Conservation (phyloP, 768 basidiomycete species). For the Royoungia palumana region DNA sequence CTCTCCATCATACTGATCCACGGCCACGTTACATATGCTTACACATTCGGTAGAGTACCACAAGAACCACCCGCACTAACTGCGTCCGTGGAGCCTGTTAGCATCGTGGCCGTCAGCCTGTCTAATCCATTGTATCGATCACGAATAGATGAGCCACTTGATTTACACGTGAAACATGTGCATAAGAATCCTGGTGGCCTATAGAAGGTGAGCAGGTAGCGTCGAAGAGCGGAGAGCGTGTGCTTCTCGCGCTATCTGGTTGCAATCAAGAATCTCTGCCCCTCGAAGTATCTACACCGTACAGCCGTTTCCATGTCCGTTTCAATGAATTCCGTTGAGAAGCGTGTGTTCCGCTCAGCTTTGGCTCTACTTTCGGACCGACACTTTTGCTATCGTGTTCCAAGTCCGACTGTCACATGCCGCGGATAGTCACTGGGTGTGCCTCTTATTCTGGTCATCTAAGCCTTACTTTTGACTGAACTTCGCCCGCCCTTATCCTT, state of each 20-base stretch:
- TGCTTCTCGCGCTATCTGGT: neutral
- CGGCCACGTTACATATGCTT: slow-evolving; percentile 14
- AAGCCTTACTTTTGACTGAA: too few relatives aligned
- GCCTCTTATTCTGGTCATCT: neutral
- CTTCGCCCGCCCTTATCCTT: too few relatives aligned
- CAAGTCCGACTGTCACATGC: neutral
- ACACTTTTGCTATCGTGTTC: neutral
- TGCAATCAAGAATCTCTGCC: neutral
- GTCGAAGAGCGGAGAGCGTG: neutral
- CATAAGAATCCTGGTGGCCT: neutral
- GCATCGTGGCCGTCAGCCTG: slow-evolving; percentile 6
- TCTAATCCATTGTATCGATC: slow-evolving; percentile 18
- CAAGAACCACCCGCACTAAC: slow-evolving; percentile 85
- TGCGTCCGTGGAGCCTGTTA: slow-evolving; percentile 1
- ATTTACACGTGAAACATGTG: slow-evolving; percentile 12
- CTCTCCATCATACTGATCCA: slow-evolving; percentile 10
- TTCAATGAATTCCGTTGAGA: neutral
- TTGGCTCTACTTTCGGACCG: neutral
- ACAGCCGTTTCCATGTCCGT: neutral
- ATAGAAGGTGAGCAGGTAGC: slow-evolving; percentile 7
- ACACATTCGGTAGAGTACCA: slow-evolving; percentile 62
- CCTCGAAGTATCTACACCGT: neutral
- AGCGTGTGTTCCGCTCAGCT: neutral
- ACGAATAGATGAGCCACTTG: slow-evolving; percentile 24
- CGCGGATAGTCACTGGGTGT: neutral